Evolutionary conservation across 352 stramenopile genomes (phyloP), one percentile per base, ranked within the genome.

Genomic region (Phytopythium mirpurense): DNA sequence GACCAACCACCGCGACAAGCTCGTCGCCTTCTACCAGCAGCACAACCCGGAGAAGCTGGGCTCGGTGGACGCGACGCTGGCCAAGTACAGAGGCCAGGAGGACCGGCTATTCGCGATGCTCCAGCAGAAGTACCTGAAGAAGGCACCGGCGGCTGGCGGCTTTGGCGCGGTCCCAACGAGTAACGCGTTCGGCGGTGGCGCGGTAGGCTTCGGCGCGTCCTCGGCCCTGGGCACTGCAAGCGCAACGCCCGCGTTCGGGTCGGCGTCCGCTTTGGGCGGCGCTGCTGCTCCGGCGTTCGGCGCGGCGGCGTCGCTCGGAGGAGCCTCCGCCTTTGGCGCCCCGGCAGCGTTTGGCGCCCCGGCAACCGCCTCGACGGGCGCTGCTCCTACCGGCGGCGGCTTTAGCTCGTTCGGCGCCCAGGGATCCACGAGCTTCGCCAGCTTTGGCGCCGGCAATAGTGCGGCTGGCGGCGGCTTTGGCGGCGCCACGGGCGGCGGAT

Each of bases 61-160:
- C 41, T 78, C 79, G 15, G 78, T 90, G 35, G 78, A 88, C 48
- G 51, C 73, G 10, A 88, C 78, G 5, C 55, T 90, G 49, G 74
- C 75, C 51, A 88, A 89, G 59, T 90, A 90, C 60, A 81, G 80
- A 59, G 80, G 80, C 11, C 68, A 82, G 5, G 80, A 90, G 62
- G 67, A 73, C 31, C 73, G 68, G 42, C 57, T 90, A 15, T 90
- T 90, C 59, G 59, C 63, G 14, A 87, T 88, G 76, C 65, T 90
- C 12, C 78, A 90, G 54, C 75, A 86, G 40, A 90, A 90, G 60
- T 90, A 90, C 43, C 10, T 87, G 11, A 72, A 78, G 32, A 72
- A 72, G 29, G 44, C 52, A 10, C 50, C 67, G 12, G 49, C 58
- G 31, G 35, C 62, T 44, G 61, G 59, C 36, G 68, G 63, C n/a